Evolutionary conservation across 2,329 filamentous ascomycete species (phyloP).

Genomic region (Dactylellina parvicollis): DNA sequence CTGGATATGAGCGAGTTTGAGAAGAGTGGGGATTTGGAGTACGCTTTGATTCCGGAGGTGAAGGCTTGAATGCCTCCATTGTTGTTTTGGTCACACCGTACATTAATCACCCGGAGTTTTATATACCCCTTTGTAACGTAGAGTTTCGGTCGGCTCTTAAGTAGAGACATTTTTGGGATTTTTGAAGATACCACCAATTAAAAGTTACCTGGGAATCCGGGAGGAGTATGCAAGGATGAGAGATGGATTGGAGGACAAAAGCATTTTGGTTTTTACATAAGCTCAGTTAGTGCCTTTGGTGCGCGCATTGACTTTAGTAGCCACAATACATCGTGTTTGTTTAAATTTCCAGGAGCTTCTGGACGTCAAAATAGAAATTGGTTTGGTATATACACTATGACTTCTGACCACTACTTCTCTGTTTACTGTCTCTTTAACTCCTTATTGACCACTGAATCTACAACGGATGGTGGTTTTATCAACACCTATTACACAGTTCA

Average conservation of each 20-base stretch:
- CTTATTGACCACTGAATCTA: too few relatives aligned
- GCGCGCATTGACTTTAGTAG: neutral
- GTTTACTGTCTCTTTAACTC: too few relatives aligned
- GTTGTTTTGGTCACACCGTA: neutral
- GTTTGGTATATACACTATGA: too few relatives aligned
- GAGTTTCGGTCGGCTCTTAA: neutral
- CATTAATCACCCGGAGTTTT: neutral
- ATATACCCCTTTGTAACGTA: neutral
- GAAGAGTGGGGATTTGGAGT: slow-evolving; percentile 85
- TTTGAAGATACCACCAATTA: slow-evolving; percentile 15
- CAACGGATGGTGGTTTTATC: too few relatives aligned
- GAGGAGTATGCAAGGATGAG: neutral
- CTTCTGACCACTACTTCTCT: too few relatives aligned
- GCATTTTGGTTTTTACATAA: slow-evolving; percentile 3
- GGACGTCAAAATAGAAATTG: too few relatives aligned
- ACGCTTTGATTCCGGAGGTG: slow-evolving; percentile 80
- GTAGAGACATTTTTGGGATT: neutral
- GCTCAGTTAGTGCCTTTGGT: too few relatives aligned
- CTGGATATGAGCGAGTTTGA: slow-evolving; percentile 98
- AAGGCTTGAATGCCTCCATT: slow-evolving; percentile 59
- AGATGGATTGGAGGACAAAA: neutral
- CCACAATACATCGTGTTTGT: too few relatives aligned
- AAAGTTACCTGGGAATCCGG: slow-evolving; percentile 4
- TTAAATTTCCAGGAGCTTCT: too few relatives aligned
- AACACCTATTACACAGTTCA: too few relatives aligned